Evolutionary conservation across 805 yeast species (phyloP), one percentile per base, ranked within the genome.

Genomic region (Ogataea polymorpha): DNA sequence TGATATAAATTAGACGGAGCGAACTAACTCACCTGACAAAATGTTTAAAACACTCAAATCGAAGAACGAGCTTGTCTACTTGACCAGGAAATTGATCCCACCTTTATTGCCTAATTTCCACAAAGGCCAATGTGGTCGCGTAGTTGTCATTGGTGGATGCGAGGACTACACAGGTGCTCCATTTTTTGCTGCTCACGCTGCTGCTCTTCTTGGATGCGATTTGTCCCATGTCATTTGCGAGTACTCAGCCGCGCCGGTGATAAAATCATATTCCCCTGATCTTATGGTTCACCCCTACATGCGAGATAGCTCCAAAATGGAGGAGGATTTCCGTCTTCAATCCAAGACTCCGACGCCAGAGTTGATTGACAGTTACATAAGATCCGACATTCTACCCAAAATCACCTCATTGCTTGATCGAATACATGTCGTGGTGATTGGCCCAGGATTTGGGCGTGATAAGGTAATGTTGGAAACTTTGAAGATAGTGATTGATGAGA

Each of bases 81-180:
- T 80, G 35, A 77, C 80, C 9, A 68, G 70, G 40, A 66, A 67
- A 27, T 59, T 88, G 25, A 71, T 91, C 8, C 96, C 96, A 28
- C 97, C 96, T 2, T 65, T 90, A 24, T 65, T 73, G 2, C 78
- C 86, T 5, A 54, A 58, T 12, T 84, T 85, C 59, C 83, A 91
- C 65, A 91, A 91, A 61, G 99, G 99, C 16, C 98, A 91, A 60
- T 72, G 79, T 60, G 98, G 98, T 5, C 73, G 87, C 44, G 70
- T 91, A 2, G 87, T 82, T 9, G 86, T 91, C 1, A 75, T 91
- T 47, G 99, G 99, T 16, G 99, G 99, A 1, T 82, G 93, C 61
- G 90, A 86, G 60, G 97, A 91, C 60, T 91, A 89, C 60, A 90
- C 97, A 0, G 99, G 99, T 0, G 99, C 99, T 0, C 98, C 98